Evolutionary conservation across 805 yeast genomes (phyloP).

Genomic region (Candida jianshihensis): DNA sequence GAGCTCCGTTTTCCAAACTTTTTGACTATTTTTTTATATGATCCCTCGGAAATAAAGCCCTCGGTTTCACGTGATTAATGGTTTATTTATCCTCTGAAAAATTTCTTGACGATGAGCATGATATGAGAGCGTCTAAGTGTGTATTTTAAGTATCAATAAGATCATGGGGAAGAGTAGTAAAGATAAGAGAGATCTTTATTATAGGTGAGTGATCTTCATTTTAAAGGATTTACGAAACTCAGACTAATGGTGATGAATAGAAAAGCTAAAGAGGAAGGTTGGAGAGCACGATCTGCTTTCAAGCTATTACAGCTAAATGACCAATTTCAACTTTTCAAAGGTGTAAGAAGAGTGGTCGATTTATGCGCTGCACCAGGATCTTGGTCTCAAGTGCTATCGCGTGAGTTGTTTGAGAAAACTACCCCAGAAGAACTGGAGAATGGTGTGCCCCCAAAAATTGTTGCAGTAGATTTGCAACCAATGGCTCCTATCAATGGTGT

Average conservation of each 20-base stretch:
- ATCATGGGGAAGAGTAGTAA: constrained; percentile 97
- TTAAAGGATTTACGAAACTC: too few species aligned
- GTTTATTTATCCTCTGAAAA: too few species aligned
- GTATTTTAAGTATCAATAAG: too few species aligned
- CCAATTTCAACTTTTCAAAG: constrained; percentile 70
- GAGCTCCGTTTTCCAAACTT: too few species aligned
- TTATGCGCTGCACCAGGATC: constrained; percentile 98
- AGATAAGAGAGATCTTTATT: constrained; percentile 89
- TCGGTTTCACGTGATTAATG: too few species aligned
- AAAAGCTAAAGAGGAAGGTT: constrained; percentile 95
- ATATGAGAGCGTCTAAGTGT: too few species aligned
- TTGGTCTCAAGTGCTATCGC: constrained; percentile 92
- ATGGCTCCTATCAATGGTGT: constrained; percentile 96
- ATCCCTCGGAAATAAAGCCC: too few species aligned
- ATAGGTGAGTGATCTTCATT: constrained; percentile 36
- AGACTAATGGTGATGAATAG: too few species aligned
- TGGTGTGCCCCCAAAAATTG: constrained; percentile 53
- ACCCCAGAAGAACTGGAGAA: constrained; percentile 24
- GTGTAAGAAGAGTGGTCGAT: constrained; percentile 82
- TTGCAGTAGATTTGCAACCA: constrained; percentile 94
- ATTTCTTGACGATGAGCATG: background rate
- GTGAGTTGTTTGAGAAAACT: constrained; percentile 48
- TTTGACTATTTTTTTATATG: too few species aligned
- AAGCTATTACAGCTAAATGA: constrained; percentile 87
- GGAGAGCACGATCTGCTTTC: constrained; percentile 96